Base-by-base conservation (phyloP, 2,329 filamentous ascomycete genomes). In the Myotisia sp. region DNA sequence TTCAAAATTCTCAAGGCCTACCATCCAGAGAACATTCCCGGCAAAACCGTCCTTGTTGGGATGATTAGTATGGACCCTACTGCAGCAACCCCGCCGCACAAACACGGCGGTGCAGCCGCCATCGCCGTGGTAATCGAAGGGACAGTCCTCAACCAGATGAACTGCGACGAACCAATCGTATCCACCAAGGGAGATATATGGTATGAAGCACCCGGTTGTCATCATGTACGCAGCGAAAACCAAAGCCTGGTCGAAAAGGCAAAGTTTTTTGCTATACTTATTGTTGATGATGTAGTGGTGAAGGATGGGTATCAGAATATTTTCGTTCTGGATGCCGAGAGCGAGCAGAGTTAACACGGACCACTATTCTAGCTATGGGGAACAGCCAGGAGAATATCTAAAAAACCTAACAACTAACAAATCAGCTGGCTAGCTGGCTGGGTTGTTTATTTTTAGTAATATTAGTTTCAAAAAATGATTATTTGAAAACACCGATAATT, bases 121-220 rank as follows among this genome's bases (percentile, higher is more conserved):
- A 29, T 27, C 18, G 43, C 29, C 2, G 14, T 35, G 21, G 31
- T 42, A 9, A 19, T 39, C 16, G 27, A 33, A 3, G 43, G 43
- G 10, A 19, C 26, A 6, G n/a, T 37, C n/a, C 22, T 39, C 16
- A 42, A 45, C 26, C 29, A 45, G 27, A 44, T 45, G 43, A 45
- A 45, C 28, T 22, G 41, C 26, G 41, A 42, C 10, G 20, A 23
- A 10, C 21, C 32, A 8, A 22, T n/a, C 17, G 19, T 37, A 13
- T 28, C 28, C 13, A 21, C 19, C 13, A 28, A 23, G 18, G 43
- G 39, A 6, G 42, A 41, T 23, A 28, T 26, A n/a, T 43, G 38
- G 26, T 40, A 38, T n/a, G 44, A 45, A 17, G 39, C 38, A 16
- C 44, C 41, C 6, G 44, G 44, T 6, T 45, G 43, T 21, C 37